Evolutionary conservation across 2,329 filamentous ascomycete genomes (phyloP).

Genomic region (Fragosphaeria purpurea): DNA sequence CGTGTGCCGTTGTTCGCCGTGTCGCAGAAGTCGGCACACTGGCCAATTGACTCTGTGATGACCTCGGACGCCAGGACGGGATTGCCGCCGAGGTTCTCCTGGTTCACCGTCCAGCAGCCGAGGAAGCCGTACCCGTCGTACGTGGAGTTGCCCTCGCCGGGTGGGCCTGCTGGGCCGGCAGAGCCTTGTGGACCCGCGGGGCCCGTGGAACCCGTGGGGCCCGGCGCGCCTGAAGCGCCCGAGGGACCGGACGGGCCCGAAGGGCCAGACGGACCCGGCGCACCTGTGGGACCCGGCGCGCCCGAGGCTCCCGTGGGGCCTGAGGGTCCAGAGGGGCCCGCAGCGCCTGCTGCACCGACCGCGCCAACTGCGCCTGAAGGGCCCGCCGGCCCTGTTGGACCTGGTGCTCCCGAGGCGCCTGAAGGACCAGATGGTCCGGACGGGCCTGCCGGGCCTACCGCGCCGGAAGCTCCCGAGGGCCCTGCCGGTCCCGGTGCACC

Average conservation of each 20-base stretch:
- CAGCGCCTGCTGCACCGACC: not conserved
- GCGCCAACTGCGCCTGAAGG: not conserved
- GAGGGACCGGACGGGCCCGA: not conserved
- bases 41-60: conserved; percentile 8
- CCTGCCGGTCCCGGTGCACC: not conserved
- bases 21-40: conserved; percentile 8
- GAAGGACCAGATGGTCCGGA: too few species aligned
- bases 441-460: too few species aligned
- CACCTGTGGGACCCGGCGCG: not conserved
- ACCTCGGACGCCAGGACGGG: conserved; percentile 7
- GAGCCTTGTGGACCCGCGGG: not conserved
- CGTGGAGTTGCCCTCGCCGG: not conserved
- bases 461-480: not conserved
- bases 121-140: conserved; percentile 6
- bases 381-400: not conserved
- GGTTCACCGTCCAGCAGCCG: conserved; percentile 8
- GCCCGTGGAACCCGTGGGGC: not conserved
- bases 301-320: not conserved
- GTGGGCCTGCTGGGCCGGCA: not conserved
- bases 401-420: not conserved
- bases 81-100: not conserved
- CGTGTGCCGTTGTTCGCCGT: conserved; percentile 1
- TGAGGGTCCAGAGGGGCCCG: not conserved
- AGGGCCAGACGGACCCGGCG: not conserved
- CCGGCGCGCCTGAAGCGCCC: not conserved